Evolutionary conservation across 2,329 filamentous ascomycete species (phyloP), one percentile per base, ranked within the genome.

Genomic region (Alternaria gansuensis): DNA sequence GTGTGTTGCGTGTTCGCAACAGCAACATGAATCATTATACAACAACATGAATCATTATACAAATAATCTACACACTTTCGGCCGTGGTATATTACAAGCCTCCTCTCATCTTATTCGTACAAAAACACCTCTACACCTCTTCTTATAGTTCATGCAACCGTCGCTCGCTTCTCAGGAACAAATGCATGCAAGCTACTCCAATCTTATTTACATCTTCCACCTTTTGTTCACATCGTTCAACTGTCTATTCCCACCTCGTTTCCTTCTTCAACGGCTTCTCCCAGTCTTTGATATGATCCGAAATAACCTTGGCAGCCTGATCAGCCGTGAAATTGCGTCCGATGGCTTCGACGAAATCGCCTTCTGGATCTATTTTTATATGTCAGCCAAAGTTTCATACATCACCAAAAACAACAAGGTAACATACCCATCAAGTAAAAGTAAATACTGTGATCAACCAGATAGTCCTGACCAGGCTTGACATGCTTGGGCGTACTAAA

Each of bases 391-490:
- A 8, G 24, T 2, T 2, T 14, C 13, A 0, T 11, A 3, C 23
- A 29, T 9, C 13, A 0, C 3, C 3, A 40, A 3, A 24, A 9
- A n/a, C 33, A 11, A 14, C 13, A 7, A 36, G 23, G 23, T 4
- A 29, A 80, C 84, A 78, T 76, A 88, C 86, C 86, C 95, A 99
- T 99, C 68, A 99, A 81, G 79, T 99, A 99, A 74, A 99, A 99
- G 83, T 99, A 99, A 69, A 99, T 99, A 78, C 93, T 97, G 82
- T 99, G 95, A 78, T 99, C 95, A 11, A 99, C 95, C 70, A 99
- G 80, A 77, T 99, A 99, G 79, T 99, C 95, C 82, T 97, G 91
- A 1, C 94, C 95, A 1, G 93, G 90, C 83, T 93, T 90, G 56
- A 98, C 91, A 64, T 93, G 86, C 69, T 87, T 84, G 33, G 95